Base-by-base conservation (phyloP, 768 basidiomycete species). In the Lentinula guzmanii region DNA sequence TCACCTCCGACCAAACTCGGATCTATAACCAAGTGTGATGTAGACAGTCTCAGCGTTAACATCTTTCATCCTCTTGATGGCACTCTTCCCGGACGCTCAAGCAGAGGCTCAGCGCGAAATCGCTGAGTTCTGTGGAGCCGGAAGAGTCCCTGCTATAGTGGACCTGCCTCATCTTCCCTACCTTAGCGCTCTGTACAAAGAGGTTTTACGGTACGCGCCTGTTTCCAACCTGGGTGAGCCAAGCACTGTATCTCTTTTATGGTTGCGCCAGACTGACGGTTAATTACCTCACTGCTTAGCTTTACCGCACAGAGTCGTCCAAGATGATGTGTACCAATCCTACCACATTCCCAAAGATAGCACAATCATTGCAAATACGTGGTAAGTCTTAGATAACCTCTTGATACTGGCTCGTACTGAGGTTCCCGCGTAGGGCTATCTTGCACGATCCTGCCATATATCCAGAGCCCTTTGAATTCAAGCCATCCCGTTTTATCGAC, bases 11-110 rank as follows among this genome's bases (percentile, higher is more conserved):
- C 9, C 5, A 5, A 13, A 37, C 41, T 34, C 33, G 11, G 43
- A 31, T 21, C 21, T 4, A 50, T 16, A 45, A 5, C 33, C n/a
- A 46, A 37, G 6, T 64, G 9, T 34, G n/a, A 34, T 10, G 4
- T 39, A 84, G 83, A 83, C 78, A 5, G 75, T 81, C 1, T 82
- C 82, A 4, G 75, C 78, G 8, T 66, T 80, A 0, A 70, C 76
- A 1, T 77, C 79, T 0, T 83, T 83, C 64, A 54, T 83, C 21
- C 76, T 79, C 33, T 74, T 81, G 13, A 83, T 83, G 80, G 75
- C 78, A 6, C 65, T 79, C 7, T 65, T 82, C 64, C 81, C 80
- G 1, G 67, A 71, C 0, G 69, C 79, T 2, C 82, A 82, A 64
- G 53, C 37, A 5, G 70, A 66, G 16, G 74, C 74, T 3, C 81